These are phyloP conservation scores for Aspergillus vadensis DNA, from an alignment of 2,329 filamentous ascomycete species.

Conservation along the genomic window DNA sequence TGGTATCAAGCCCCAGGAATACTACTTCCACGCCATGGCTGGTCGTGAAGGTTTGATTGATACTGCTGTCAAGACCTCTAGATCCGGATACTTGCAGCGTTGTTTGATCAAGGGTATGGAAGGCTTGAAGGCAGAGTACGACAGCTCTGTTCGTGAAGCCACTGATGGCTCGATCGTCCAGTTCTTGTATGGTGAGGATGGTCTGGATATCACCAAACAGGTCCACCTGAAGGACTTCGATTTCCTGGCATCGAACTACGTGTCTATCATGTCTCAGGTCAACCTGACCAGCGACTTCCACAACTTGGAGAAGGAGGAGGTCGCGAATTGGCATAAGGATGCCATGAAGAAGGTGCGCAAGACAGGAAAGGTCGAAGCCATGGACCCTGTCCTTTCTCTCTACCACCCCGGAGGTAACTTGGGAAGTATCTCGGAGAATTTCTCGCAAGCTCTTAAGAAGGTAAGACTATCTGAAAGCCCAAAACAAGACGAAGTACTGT, in stretches of 20 bases:
- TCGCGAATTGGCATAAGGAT: slow-evolving; percentile 61
- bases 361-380: slow-evolving; percentile 64
- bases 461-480: slow-evolving; percentile 36
- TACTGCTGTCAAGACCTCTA: slow-evolving; percentile 96
- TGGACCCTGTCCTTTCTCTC: slow-evolving; percentile 73
- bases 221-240: slow-evolving; percentile 88
- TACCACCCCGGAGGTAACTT: slow-evolving; percentile 76
- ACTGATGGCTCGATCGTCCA: slow-evolving; percentile 91
- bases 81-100: slow-evolving; percentile 92
- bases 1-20: slow-evolving; percentile 94
- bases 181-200: slow-evolving; percentile 96
- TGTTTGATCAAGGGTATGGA: slow-evolving; percentile 99
- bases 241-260: slow-evolving; percentile 84
- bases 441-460: slow-evolving; percentile 69
- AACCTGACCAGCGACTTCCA: slow-evolving; percentile 62
- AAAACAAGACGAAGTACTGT: background rate
- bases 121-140: slow-evolving; percentile 86
- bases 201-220: slow-evolving; percentile 89
- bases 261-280: slow-evolving; percentile 76
- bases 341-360: slow-evolving; percentile 80
- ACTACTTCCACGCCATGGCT: slow-evolving; percentile 99
- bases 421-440: slow-evolving; percentile 87
- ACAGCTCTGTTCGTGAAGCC: slow-evolving; percentile 83
- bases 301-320: slow-evolving; percentile 67
- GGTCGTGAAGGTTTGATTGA: slow-evolving; percentile 97